Evolutionary conservation across 306 rosid genomes (phyloP).

Genomic region (Quercus wislizeni): DNA sequence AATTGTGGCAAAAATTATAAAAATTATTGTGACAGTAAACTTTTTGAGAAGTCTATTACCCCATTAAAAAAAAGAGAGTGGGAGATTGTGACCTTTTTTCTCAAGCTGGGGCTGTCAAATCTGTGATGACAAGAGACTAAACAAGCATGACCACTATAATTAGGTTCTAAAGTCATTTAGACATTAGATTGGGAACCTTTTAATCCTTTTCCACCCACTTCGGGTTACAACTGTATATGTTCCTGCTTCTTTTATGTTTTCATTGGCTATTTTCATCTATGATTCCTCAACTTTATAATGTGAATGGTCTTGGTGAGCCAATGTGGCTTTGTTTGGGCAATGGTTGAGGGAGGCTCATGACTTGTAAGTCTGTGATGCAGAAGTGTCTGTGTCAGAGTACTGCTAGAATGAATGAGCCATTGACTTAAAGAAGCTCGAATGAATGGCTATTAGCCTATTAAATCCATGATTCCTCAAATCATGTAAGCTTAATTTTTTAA

Average conservation of each 20-base stretch:
- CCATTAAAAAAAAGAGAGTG: not conserved
- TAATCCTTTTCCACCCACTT: not conserved
- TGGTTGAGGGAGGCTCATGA: too few relatives aligned
- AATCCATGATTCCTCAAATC: too few relatives aligned
- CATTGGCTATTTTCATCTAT: not conserved
- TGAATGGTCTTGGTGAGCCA: too few relatives aligned
- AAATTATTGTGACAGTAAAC: accelerated
- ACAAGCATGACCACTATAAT: not conserved
- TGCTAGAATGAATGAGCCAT: too few relatives aligned
- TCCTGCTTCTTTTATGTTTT: not conserved
- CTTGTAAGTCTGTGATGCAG: too few relatives aligned
- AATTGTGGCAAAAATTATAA: too few relatives aligned
- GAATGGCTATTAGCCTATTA: too few relatives aligned
- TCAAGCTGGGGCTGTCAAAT: conserved; percentile 38
- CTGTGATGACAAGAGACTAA: not conserved
- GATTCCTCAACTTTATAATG: not conserved
- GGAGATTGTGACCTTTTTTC: conserved; percentile 11
- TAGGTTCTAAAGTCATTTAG: not conserved
- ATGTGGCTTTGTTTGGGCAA: too few relatives aligned
- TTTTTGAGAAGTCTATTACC: too few relatives aligned
- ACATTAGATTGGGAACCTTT: not conserved
- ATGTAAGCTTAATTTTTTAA: too few relatives aligned
- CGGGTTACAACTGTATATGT: not conserved
- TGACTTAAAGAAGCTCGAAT: too few relatives aligned
- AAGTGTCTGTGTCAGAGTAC: too few relatives aligned